These are phyloP conservation scores for Leucaena leucocephala DNA, from an alignment of 306 rosid genomes.

Conservation along the genomic window DNA sequence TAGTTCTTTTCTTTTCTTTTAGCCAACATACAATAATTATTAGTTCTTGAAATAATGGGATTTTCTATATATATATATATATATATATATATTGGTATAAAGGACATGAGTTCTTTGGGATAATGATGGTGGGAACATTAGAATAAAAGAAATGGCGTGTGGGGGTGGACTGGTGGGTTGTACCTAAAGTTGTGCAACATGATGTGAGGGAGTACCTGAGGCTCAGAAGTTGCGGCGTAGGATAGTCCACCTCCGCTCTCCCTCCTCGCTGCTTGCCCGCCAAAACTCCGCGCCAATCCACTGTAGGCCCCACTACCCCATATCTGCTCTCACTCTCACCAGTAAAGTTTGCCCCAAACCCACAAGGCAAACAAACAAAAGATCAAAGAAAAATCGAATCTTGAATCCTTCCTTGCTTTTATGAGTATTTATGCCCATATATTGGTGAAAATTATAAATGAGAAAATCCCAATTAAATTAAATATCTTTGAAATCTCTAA, in stretches of 20 bases:
- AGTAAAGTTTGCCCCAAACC: background rate
- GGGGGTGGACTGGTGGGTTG: constrained; percentile 21
- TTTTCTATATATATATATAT: too few relatives aligned
- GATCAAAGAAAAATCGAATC: too few relatives aligned
- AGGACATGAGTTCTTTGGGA: background rate
- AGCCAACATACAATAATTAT: background rate
- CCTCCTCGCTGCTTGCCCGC: constrained; percentile 39
- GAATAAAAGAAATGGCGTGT: background rate
- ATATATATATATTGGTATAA: background rate
- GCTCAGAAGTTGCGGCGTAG: background rate
- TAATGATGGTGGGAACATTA: background rate
- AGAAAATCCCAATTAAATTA: too few relatives aligned
- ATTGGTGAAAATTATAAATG: too few relatives aligned
- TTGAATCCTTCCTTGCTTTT: too few relatives aligned
- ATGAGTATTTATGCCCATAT: too few relatives aligned
- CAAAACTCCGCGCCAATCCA: constrained; percentile 49
- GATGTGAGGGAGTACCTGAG: background rate
- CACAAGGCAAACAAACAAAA: background rate
- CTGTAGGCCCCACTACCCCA: constrained; percentile 34
- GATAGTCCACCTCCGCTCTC: background rate
- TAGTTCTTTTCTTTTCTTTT: background rate
- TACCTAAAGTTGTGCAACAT: constrained; percentile 32
- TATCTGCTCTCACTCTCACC: background rate
- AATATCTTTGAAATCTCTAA: too few relatives aligned
- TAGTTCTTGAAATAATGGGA: background rate